phyloP scores from a whole-genome alignment of 192 early-diverging fungal species.

The Entomortierella chlamydospora region DNA sequence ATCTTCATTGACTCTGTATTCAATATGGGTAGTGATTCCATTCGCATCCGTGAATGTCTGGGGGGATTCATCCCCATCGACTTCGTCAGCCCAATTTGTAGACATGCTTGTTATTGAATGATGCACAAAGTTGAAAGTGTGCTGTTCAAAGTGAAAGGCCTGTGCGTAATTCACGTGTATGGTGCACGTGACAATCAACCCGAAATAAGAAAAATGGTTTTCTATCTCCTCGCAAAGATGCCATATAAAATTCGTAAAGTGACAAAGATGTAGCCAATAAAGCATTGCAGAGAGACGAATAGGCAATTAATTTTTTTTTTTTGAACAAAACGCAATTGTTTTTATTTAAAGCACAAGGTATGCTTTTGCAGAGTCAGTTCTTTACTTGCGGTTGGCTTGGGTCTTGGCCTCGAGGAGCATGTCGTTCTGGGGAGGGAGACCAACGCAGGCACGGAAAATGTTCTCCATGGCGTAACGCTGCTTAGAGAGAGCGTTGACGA shows the following conservation, averaged over 20 bases:
- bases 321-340: background rate
- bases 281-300: too few species aligned
- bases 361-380: background rate
- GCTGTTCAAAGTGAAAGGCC: too few species aligned
- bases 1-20: slow-evolving; percentile 86
- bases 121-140: too few species aligned
- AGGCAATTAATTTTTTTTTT: background rate
- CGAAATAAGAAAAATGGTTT: too few species aligned
- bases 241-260: background rate
- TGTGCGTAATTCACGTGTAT: too few species aligned
- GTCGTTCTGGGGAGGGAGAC: slow-evolving; percentile 94
- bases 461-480: slow-evolving; percentile 98
- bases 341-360: background rate
- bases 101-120: too few species aligned
- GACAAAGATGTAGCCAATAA: too few species aligned
- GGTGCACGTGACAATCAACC: too few species aligned
- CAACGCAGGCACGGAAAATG: slow-evolving; percentile 96
- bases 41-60: slow-evolving; percentile 75
- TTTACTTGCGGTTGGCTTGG: slow-evolving; percentile 54
- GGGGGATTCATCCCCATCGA: slow-evolving; percentile 52
- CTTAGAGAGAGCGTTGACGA: slow-evolving; percentile 96
- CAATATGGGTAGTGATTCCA: slow-evolving; percentile 84
- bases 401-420: slow-evolving; percentile 95
- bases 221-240: too few species aligned
- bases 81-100: slow-evolving; percentile 56